Evolutionary conservation across 306 rosid species (phyloP).

Genomic region (Ormosia emarginata): DNA sequence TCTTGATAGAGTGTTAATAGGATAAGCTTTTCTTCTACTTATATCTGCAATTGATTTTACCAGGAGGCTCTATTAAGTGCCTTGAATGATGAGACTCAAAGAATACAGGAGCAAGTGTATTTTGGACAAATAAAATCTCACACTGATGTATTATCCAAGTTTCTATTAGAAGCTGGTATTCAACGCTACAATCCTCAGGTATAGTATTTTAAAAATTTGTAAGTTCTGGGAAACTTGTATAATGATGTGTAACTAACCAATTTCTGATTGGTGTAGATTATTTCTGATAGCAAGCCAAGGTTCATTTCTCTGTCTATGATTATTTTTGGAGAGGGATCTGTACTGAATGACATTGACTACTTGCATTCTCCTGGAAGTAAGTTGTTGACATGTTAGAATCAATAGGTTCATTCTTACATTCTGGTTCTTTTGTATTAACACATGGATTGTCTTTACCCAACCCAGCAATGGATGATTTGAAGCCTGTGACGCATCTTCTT

Average conservation of each 20-base stretch:
- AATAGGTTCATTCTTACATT: constrained; percentile 9
- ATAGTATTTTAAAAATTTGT: constrained; percentile 10
- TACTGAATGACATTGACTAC: constrained; percentile 53
- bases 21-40: constrained; percentile 11
- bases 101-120: constrained; percentile 95
- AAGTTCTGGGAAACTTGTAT: neutral
- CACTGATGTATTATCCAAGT: constrained; percentile 77
- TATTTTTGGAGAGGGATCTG: constrained; percentile 57
- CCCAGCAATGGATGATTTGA: constrained; percentile 83
- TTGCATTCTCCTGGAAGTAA: constrained; percentile 90
- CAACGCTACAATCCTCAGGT: constrained; percentile 96
- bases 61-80: constrained; percentile 86
- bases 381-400: constrained; percentile 34
- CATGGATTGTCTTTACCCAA: constrained; percentile 25
- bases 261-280: constrained; percentile 52
- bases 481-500: constrained; percentile 91
- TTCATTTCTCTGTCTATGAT: constrained; percentile 56
- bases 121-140: constrained; percentile 83
- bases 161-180: constrained; percentile 82
- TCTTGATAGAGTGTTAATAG: neutral
- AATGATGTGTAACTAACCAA: neutral
- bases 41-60: constrained; percentile 28
- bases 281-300: constrained; percentile 73
- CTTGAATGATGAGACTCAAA: constrained; percentile 89
- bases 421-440: constrained; percentile 26